A percentile compares a stretch with the other conserved stretches of the same genome.
These are phyloP conservation scores for Fusarium sp. DNA, from an alignment of 2,329 filamentous ascomycete species.

Conservation along the genomic window DNA sequence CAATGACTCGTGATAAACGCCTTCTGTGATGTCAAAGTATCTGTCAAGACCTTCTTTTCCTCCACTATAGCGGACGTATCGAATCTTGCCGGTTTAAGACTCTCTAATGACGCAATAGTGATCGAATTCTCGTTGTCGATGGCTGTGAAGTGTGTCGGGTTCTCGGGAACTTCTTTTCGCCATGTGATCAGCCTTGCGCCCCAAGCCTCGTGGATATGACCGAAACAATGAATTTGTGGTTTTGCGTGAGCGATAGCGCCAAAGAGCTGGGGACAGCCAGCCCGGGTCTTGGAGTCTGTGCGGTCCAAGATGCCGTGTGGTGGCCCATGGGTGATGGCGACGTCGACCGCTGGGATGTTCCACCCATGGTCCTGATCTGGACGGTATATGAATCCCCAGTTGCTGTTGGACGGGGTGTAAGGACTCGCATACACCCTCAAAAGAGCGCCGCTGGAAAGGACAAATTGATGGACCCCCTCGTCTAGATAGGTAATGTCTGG, in stretches of 20 bases:
- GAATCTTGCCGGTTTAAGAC: not conserved
- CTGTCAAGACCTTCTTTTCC: not conserved
- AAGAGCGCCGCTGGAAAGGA: conserved; percentile 58
- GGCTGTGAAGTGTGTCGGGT: conserved; percentile 61
- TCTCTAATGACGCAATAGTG: conserved; percentile 53
- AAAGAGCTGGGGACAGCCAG: conserved; percentile 52
- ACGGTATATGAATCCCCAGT: conserved; percentile 62
- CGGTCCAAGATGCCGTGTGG: conserved; percentile 59
- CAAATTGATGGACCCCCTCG: conserved; percentile 60
- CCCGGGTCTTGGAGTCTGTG: conserved; percentile 43
- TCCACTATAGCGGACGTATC: not conserved
- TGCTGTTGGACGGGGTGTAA: conserved; percentile 57
- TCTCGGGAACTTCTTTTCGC: conserved; percentile 48
- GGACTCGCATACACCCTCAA: conserved; percentile 63
- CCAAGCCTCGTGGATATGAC: conserved; percentile 53
- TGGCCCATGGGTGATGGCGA: conserved; percentile 54
- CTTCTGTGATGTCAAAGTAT: not conserved
- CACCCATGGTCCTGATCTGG: conserved; percentile 41
- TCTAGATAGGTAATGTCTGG: conserved; percentile 58
- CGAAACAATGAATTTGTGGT: conserved; percentile 56
- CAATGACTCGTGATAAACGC: conserved; percentile 22
- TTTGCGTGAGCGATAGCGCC: conserved; percentile 43
- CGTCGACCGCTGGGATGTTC: conserved; percentile 44
- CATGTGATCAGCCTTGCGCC: conserved; percentile 63
- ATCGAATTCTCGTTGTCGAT: conserved; percentile 62